Percentiles rank a stretch among this genome's conserved stretches.
Conservation (phyloP, 306 rosid species). For the Cajanus cajan region DNA sequence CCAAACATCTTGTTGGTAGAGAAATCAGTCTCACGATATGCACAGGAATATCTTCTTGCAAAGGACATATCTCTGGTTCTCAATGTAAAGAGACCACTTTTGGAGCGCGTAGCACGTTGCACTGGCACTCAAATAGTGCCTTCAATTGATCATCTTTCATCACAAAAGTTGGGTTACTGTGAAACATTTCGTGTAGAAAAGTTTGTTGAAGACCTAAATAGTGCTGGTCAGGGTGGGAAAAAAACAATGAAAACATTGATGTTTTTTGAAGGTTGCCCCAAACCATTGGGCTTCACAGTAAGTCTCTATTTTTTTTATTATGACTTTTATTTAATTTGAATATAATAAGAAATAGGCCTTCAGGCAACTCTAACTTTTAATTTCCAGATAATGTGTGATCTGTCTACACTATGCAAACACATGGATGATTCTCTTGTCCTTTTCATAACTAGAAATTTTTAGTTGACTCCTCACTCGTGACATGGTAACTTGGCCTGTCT, state of each 20-base stretch:
- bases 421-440: background rate
- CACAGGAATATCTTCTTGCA: slow-evolving; percentile 90
- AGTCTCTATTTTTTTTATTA: slow-evolving; percentile 36
- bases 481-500: background rate
- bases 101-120: slow-evolving; percentile 93
- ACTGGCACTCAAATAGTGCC: slow-evolving; percentile 86
- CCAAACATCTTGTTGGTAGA: slow-evolving; percentile 93
- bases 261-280: slow-evolving; percentile 98
- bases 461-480: background rate
- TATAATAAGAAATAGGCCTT: background rate
- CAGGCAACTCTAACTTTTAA: slow-evolving; percentile 1
- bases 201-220: slow-evolving; percentile 66
- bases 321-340: slow-evolving; percentile 1
- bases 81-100: slow-evolving; percentile 80
- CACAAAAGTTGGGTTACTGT: slow-evolving; percentile 86
- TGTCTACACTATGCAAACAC: background rate
- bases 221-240: slow-evolving; percentile 66
- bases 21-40: slow-evolving; percentile 93
- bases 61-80: slow-evolving; percentile 90
- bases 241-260: slow-evolving; percentile 82
- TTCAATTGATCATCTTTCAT: slow-evolving; percentile 77
- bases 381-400: slow-evolving; percentile 4
- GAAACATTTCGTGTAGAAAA: slow-evolving; percentile 79
- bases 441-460: background rate
- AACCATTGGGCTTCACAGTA: slow-evolving; percentile 96